Evolutionary conservation across 257 asterid species (phyloP), one percentile per base, ranked within the genome.

Genomic region (Solanum piurae): DNA sequence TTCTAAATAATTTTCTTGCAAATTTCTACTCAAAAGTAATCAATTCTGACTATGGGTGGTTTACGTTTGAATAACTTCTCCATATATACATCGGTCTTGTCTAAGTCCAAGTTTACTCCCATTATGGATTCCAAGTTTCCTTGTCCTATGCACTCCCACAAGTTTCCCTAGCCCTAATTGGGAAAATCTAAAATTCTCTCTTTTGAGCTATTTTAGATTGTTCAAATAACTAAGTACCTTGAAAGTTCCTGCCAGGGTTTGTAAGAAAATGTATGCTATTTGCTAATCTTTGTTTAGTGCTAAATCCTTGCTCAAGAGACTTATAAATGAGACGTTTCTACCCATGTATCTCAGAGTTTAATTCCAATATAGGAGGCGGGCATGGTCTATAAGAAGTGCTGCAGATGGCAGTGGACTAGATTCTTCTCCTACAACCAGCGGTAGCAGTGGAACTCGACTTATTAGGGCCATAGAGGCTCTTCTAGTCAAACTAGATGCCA

Each of bases 371-470:
- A 94, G 97, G 93, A 92, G 90, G 89, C 86, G 86, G 91, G 52
- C 40, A 8, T 91, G 98, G 98, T 91, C 92, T 62, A 79, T 94
- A 89, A 91, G 94, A 92, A 93, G 97, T 84, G 91, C 95, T 84
- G 93, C 98, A 29, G 98, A 93, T 90, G 94, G 93, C 71, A 90
- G 88, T 52, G 85, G 93, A 77, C 38, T 93, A 71, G 88, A 93
- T 88, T 91, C 95, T 37, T 88, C 94, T 44, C 89, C 95, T 29
- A 58, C 91, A 33, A 87, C 91, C 75, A 91, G 88, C 71, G n/a
- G 91, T 27, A 86, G 87, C 52, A 91, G 94, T 46, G 94, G 95
- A 87, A 94, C 99, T 73, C 94, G 98, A 74, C 94, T 97, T 72
- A 89, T 93, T 80, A 93, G 94, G 92, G 92, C 93, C 86, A 89